These are phyloP conservation scores for Aureobasidium mangrovei DNA, from an alignment of 2,329 filamentous ascomycete species.

Conservation along the genomic window DNA sequence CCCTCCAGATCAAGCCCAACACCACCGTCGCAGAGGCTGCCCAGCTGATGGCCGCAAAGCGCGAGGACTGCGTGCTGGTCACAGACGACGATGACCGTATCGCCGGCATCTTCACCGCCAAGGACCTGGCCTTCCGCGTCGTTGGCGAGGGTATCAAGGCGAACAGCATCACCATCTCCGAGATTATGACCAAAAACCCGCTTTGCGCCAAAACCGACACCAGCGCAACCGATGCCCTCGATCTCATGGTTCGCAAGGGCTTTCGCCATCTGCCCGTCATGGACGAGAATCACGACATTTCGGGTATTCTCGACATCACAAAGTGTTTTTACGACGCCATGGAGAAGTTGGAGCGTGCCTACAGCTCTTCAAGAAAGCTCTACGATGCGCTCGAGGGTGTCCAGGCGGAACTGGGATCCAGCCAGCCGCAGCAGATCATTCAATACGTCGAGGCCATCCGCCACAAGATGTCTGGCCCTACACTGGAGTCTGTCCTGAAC, in stretches of 20 bases:
- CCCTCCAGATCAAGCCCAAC: slow-evolving; percentile 91
- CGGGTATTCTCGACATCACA: slow-evolving; percentile 94
- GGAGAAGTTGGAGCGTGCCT: slow-evolving; percentile 97
- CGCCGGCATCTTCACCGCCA: slow-evolving; percentile 96
- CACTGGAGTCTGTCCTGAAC: slow-evolving; percentile 86
- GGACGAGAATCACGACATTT: slow-evolving; percentile 99
- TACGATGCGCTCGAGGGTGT: slow-evolving; percentile 97
- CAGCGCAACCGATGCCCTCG: slow-evolving; percentile 91
- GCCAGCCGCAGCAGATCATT: slow-evolving; percentile 96
- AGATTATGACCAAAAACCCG: slow-evolving; percentile 99
- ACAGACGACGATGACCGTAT: slow-evolving; percentile 98
- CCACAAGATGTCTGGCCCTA: slow-evolving; percentile 95
- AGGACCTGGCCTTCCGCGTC: slow-evolving; percentile 94
- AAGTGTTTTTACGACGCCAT: slow-evolving; percentile 99
- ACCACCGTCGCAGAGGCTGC: slow-evolving; percentile 94
- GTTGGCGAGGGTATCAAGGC: slow-evolving; percentile 87
- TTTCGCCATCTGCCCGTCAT: slow-evolving; percentile 97
- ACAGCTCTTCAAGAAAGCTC: slow-evolving; percentile 93
- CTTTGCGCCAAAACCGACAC: slow-evolving; percentile 95
- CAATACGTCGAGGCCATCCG: slow-evolving; percentile 96
- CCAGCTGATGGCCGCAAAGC: slow-evolving; percentile 97
- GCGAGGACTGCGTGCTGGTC: slow-evolving; percentile 94
- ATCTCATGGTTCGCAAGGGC: slow-evolving; percentile 96
- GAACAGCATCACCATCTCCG: slow-evolving; percentile 81
- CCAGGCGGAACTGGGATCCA: slow-evolving; percentile 90